phyloP scores from a whole-genome alignment of 805 yeast genomes.

The Tetrapisispora fleetii region DNA sequence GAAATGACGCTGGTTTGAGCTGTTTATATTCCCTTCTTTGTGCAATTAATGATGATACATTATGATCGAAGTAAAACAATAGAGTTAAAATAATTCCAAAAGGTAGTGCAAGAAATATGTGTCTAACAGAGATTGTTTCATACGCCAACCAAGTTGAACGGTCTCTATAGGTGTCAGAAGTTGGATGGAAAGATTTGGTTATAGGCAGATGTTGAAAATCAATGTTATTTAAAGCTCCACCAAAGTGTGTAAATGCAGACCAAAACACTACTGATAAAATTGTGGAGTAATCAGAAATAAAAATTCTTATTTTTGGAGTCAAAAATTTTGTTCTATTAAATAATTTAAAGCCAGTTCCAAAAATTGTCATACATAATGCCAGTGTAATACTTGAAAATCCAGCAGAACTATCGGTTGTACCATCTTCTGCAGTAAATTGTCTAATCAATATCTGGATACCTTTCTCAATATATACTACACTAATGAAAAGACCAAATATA shows the following conservation, averaged over 20 bases:
- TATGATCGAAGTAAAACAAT: constrained; percentile 89
- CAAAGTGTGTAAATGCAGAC: constrained; percentile 89
- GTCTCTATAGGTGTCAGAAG: constrained; percentile 29
- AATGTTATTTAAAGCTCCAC: constrained; percentile 56
- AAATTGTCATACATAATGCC: constrained; percentile 63
- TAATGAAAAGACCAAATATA: constrained; percentile 85
- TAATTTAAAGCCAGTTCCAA: constrained; percentile 60
- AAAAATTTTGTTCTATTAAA: constrained; percentile 48
- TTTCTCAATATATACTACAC: constrained; percentile 78
- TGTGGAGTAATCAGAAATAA: constrained; percentile 78
- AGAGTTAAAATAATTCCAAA: constrained; percentile 80
- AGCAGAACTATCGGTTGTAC: constrained; percentile 27
- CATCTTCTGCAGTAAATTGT: constrained; percentile 46
- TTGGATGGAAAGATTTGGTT: constrained; percentile 66
- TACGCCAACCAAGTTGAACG: constrained; percentile 33
- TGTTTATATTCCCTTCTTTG: constrained; percentile 76
- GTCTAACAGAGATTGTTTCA: constrained; percentile 41
- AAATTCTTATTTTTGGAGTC: constrained; percentile 48
- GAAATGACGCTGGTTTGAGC: constrained; percentile 80
- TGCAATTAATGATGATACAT: constrained; percentile 87
- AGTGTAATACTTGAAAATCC: constrained; percentile 72
- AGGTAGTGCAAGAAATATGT: constrained; percentile 84
- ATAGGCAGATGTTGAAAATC: constrained; percentile 56
- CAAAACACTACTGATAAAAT: constrained; percentile 79
- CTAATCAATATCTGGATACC: constrained; percentile 72